Conservation (phyloP, 176 grass and related monocot genomes). For the Alloteropsis semialata region DNA sequence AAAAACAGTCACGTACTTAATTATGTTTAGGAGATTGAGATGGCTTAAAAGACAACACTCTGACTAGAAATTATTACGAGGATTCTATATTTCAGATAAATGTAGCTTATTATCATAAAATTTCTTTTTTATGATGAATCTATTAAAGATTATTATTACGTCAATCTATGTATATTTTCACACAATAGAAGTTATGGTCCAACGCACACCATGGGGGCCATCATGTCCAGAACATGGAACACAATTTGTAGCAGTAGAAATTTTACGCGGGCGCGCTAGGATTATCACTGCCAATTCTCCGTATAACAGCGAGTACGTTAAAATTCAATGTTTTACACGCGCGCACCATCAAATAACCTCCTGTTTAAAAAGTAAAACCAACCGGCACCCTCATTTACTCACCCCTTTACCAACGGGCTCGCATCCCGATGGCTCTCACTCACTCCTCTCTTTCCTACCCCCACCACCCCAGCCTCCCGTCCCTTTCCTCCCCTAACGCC, state of each 20-base stretch:
- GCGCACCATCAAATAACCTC: neutral
- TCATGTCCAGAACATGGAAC: no score
- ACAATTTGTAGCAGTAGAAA: neutral
- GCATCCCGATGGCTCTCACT: conserved; percentile 1
- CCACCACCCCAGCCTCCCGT: neutral
- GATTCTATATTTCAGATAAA: no score
- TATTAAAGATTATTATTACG: neutral
- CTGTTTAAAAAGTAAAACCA: neutral
- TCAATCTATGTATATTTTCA: neutral
- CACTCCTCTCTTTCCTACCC: neutral
- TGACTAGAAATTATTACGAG: no score
- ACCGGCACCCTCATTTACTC: neutral
- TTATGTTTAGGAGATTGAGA: no score
- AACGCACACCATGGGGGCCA: neutral
- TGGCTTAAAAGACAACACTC: no score
- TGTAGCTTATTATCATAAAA: neutral
- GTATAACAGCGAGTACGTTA: neutral
- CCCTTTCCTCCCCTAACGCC: conserved; percentile 17
- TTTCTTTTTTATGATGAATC: neutral
- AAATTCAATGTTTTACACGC: neutral
- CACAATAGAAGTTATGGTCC: neutral
- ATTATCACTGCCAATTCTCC: neutral
- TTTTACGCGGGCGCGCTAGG: no score
- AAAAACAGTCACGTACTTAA: no score
- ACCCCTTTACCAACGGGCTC: conserved; percentile 25